Evolutionary conservation across 345 rosid genomes (phyloP), one percentile per base, ranked within the genome.

Genomic region (Psidium guajava): DNA sequence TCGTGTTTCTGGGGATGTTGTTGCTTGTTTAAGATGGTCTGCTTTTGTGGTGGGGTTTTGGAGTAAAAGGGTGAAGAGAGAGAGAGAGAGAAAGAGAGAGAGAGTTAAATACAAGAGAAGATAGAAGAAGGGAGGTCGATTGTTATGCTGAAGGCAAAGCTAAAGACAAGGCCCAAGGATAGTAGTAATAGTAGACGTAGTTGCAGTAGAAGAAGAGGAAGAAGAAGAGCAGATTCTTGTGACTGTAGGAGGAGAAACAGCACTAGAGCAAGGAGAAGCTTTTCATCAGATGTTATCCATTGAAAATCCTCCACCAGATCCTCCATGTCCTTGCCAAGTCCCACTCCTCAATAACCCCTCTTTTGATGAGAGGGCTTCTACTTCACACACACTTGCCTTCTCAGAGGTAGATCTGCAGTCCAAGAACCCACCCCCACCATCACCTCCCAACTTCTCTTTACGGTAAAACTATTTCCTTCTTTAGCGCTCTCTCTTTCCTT

Each of bases 271-370:
- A 91, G 88, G 91, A 87, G 89, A 75, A 54, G 93, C 88, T 91
- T 91, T 87, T 86, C 97, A 84, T 94, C 99, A 95, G 95, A 94
- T 95, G 96, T 94, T 94, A 93, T 93, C 91, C 93, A 84, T 90
- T 91, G 95, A 92, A 90, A 92, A 91, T 87, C 90, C 91, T 90
- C 94, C 94, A 91, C 85, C 94, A 88, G 95, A 93, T 93, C 96
- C 94, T 77, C 88, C 96, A 51, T 90, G 91, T 91, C 87, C 94
- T 85, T 89, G 84, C 86, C 90, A 90, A 85, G 83, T 87, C 81
- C 86, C 87, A 44, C 90, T 86, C 55, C 87, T 88, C 80, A 82
- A 86, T 61, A 58, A 50, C 55, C 59, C 59, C 54, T 47, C 73
- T 81, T 42, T 55, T 86, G 83, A 86, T 89, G 90, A 89, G 90